Evolutionary conservation across 176 grass and related monocot species (phyloP), one percentile per base, ranked within the genome.

Genomic region (Phragmites australis): DNA sequence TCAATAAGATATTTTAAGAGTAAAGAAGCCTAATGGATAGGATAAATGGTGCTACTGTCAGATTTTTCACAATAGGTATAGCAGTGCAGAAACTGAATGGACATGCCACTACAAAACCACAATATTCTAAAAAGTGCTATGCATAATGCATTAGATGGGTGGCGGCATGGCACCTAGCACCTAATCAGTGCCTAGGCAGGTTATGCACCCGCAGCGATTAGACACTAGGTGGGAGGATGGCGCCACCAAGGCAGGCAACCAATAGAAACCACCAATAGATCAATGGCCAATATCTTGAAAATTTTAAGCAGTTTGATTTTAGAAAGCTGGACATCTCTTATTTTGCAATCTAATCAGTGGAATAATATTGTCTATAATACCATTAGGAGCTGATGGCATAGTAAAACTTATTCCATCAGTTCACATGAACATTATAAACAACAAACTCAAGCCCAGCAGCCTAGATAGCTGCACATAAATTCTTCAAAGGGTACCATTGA

Each of bases 201-300:
- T 15, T 11, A 12, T 23, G 40, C 4, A 19, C 23, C 57, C 1
- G 9, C 17, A 31, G 42, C 56, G 2, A 55, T 55, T 40, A 55
- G 6, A 41, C 10, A 23, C 31, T 55, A 74, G 69, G 37, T 31
- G 25, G 45, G 49, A 74, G 34, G 40, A 1, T 0, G 10, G 11
- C 3, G 5, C 47, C 34, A 5, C 34, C 5, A 5, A 37, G 34
- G 34, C 34, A 37, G 34, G 3, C 3, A 37, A 37, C 8, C 31
- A 70, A 68, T 0, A 49, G n/a, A 74, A 65, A 57, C 54, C 46
- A 29, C 8, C 30, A 55, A 75, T 29, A 75, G 29, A 68, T 76
- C 34, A 30, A 69, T 43, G 32, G 34, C 12, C 9, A 32, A 59
- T 65, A 71, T 40, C 55, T 72, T 9, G 0, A 48, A 61, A 62